Evolutionary conservation across 495 filamentous ascomycete species (phyloP).

Genomic region (Penicillium riverlandense): DNA sequence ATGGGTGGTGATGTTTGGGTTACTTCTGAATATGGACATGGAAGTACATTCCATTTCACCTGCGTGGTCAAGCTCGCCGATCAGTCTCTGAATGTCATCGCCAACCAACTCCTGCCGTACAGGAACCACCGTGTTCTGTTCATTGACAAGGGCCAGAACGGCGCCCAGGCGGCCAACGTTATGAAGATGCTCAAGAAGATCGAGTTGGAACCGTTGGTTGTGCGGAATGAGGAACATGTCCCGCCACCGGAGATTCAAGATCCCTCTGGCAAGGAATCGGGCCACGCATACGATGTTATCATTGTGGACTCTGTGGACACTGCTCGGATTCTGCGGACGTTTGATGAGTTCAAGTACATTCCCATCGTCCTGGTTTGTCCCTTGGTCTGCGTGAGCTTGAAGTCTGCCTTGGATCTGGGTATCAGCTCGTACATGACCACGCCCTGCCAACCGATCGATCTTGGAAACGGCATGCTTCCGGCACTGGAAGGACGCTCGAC

Average conservation of each 20-base stretch:
- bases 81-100: slow-evolving; percentile 72
- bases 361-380: slow-evolving; percentile 92
- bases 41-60: slow-evolving; percentile 96
- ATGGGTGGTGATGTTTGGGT: slow-evolving; percentile 99
- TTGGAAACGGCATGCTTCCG: slow-evolving; percentile 98
- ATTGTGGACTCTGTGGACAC: slow-evolving; percentile 93
- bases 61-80: slow-evolving; percentile 85
- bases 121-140: slow-evolving; percentile 84
- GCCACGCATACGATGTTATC: slow-evolving; percentile 84
- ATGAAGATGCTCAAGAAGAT: slow-evolving; percentile 71
- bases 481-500: slow-evolving; percentile 91
- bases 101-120: slow-evolving; percentile 81
- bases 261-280: slow-evolving; percentile 48
- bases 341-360: slow-evolving; percentile 96
- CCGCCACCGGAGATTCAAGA: slow-evolving; percentile 53
- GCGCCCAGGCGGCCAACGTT: slow-evolving; percentile 65
- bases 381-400: slow-evolving; percentile 84
- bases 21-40: slow-evolving; percentile 83
- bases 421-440: slow-evolving; percentile 99
- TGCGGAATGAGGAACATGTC: slow-evolving; percentile 57
- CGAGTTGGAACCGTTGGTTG: slow-evolving; percentile 73
- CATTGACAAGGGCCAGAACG: slow-evolving; percentile 87
- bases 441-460: slow-evolving; percentile 87
- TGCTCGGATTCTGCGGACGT: slow-evolving; percentile 71
- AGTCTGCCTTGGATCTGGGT: slow-evolving; percentile 89